A percentile compares a stretch with the other conserved stretches of the same genome.
Conservation (phyloP, 192 early-diverging fungal genomes). For the Coemansia sp. region DNA sequence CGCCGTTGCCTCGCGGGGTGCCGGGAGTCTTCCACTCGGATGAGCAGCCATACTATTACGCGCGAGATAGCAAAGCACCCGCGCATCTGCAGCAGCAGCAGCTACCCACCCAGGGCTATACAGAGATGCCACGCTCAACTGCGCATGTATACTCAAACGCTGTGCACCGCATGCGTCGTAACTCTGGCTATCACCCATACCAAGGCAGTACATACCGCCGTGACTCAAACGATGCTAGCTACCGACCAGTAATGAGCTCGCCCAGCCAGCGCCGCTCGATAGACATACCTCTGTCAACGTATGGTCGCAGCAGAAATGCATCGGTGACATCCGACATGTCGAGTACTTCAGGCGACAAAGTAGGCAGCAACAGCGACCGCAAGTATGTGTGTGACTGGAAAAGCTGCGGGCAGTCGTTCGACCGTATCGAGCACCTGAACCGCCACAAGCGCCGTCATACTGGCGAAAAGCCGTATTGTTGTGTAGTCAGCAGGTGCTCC, state of each 20-base stretch:
- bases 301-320: slow-evolving; percentile 9
- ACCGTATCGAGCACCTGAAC: slow-evolving; percentile 76
- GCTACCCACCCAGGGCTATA: neutral
- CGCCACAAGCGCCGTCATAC: slow-evolving; percentile 68
- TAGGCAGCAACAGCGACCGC: slow-evolving; percentile 26
- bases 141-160: neutral
- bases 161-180: slow-evolving; percentile 4
- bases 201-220: slow-evolving; percentile 1
- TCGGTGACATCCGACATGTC: slow-evolving; percentile 35
- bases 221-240: neutral
- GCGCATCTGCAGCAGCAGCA: slow-evolving; percentile 14
- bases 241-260: neutral
- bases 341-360: slow-evolving; percentile 11
- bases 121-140: slow-evolving; percentile 4
- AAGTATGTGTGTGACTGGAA: slow-evolving; percentile 51
- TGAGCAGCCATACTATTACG: slow-evolving; percentile 23
- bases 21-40: slow-evolving; percentile 40
- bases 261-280: neutral
- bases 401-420: slow-evolving; percentile 61
- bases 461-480: slow-evolving; percentile 71
- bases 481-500: slow-evolving; percentile 64
- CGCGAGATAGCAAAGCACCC: slow-evolving; percentile 25
- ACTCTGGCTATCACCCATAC: neutral
- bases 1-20: slow-evolving; percentile 44
- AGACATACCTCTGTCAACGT: neutral